Evolutionary conservation across 352 stramenopile species (phyloP).

Genomic region (Pilasporangium apinafurcum): DNA sequence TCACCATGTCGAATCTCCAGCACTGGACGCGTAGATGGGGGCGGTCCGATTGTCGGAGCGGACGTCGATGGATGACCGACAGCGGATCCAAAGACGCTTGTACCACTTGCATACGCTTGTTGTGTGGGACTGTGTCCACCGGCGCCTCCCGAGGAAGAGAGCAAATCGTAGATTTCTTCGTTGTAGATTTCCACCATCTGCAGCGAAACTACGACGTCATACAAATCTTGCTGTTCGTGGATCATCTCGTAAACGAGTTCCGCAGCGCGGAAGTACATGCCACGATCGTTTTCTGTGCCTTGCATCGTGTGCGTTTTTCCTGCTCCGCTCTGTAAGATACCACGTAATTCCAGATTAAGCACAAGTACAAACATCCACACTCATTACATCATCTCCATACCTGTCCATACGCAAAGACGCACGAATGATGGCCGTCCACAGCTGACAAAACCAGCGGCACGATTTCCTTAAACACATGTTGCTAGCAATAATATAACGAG

Average conservation of each 20-base stretch:
- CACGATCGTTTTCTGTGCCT: slow-evolving; percentile 14
- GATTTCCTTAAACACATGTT: slow-evolving; percentile 90
- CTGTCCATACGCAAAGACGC: slow-evolving; percentile 96
- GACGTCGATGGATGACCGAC: too few species aligned
- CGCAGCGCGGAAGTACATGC: slow-evolving; percentile 34
- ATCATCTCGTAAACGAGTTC: slow-evolving; percentile 34
- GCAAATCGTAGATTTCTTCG: slow-evolving; percentile 77
- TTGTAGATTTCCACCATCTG: slow-evolving; percentile 86
- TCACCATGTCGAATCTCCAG: slow-evolving; percentile 75
- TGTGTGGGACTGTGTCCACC: neutral
- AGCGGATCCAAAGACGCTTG: too few species aligned
- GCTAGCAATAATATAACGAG: slow-evolving; percentile 21
- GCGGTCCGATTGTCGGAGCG: neutral
- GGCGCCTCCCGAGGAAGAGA: slow-evolving; percentile 13
- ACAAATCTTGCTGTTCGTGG: slow-evolving; percentile 35
- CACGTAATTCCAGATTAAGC: neutral
- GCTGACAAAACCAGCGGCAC: slow-evolving; percentile 85
- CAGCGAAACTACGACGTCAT: slow-evolving; percentile 37
- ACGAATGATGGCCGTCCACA: slow-evolving; percentile 90
- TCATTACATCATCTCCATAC: slow-evolving; percentile 9
- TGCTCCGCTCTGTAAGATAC: slow-evolving; percentile 17
- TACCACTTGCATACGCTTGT: neutral
- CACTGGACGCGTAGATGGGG: slow-evolving; percentile 1
- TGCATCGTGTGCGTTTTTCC: slow-evolving; percentile 36
- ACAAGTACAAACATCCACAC: neutral